These are phyloP conservation scores for Golubevia pallescens DNA, from an alignment of 1,284 basidiomycete genomes.

Conservation along the genomic window DNA sequence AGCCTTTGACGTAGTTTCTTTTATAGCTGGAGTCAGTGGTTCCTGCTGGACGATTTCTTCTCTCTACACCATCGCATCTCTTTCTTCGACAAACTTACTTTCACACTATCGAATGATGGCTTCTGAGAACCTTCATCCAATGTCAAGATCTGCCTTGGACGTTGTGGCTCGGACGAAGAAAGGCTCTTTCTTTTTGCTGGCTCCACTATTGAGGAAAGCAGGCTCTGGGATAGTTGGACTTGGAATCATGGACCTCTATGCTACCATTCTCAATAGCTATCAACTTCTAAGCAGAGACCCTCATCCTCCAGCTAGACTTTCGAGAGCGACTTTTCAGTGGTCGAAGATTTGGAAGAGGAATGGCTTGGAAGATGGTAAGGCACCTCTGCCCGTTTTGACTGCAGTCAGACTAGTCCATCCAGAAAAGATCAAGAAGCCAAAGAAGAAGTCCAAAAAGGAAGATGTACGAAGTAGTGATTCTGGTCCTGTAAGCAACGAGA, in stretches of 20 bases:
- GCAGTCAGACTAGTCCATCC: slow-evolving; percentile 28
- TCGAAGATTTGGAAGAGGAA: slow-evolving; percentile 44
- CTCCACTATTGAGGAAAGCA: slow-evolving; percentile 46
- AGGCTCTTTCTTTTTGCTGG: slow-evolving; percentile 53
- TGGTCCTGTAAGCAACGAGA: neutral
- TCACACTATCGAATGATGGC: slow-evolving; percentile 43
- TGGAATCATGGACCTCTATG: slow-evolving; percentile 62
- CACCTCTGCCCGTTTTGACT: slow-evolving; percentile 51
- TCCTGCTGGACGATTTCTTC: slow-evolving; percentile 49
- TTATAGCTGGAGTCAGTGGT: slow-evolving; percentile 48
- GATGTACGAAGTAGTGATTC: slow-evolving; percentile 2
- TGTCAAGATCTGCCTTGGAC: slow-evolving; percentile 51
- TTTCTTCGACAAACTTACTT: slow-evolving; percentile 31
- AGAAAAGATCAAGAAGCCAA: slow-evolving; percentile 2
- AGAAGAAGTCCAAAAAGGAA: neutral
- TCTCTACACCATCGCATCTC: slow-evolving; percentile 46
- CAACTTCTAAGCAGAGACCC: slow-evolving; percentile 8
- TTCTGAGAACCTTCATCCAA: slow-evolving; percentile 46
- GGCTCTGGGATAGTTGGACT: slow-evolving; percentile 38
- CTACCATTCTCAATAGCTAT: slow-evolving; percentile 35
- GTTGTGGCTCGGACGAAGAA: slow-evolving; percentile 39
- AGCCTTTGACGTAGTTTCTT: slow-evolving; percentile 38
- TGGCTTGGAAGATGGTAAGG: slow-evolving; percentile 19
- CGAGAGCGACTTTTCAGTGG: slow-evolving; percentile 49
- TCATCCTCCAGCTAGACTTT: slow-evolving; percentile 27